A percentile compares a stretch with the other conserved stretches of the same genome.
phyloP scores from a whole-genome alignment of 371 early-diverging fungal genomes.

The Rhizoclosmatium hyalinum region DNA sequence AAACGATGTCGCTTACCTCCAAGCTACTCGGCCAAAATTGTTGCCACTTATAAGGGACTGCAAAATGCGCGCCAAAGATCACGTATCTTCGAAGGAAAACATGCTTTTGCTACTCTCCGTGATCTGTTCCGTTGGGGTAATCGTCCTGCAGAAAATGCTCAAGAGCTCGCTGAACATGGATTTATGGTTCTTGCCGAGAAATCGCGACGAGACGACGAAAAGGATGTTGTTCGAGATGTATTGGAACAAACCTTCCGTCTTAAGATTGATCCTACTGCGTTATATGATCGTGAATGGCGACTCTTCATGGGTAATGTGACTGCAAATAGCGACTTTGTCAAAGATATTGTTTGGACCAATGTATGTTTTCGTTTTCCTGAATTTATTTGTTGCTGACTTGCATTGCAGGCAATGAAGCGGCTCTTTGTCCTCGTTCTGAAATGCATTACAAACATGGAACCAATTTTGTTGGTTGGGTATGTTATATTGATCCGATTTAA shows the following conservation, averaged over 20 bases:
- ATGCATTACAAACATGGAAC: constrained; percentile 88
- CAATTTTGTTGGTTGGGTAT: constrained; percentile 95
- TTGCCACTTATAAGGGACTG: constrained; percentile 86
- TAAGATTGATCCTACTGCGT: constrained; percentile 65
- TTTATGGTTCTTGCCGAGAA: constrained; percentile 96
- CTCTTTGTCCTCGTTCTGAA: constrained; percentile 87
- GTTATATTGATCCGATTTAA: not conserved
- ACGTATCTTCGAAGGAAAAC: constrained; percentile 90
- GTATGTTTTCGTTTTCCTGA: constrained; percentile 8
- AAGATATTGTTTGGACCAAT: constrained; percentile 87
- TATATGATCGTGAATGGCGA: constrained; percentile 66
- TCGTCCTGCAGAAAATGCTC: constrained; percentile 79
- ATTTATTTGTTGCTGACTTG: not conserved
- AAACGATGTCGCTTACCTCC: constrained; percentile 88
- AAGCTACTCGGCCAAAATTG: constrained; percentile 85
- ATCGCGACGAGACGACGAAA: constrained; percentile 85
- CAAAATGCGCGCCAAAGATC: constrained; percentile 70
- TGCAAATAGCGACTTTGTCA: constrained; percentile 8
- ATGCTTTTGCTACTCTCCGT: constrained; percentile 95
- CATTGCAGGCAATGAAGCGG: constrained; percentile 79
- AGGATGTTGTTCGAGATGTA: constrained; percentile 79
- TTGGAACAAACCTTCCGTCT: constrained; percentile 85
- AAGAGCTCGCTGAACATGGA: constrained; percentile 90
- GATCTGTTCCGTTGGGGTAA: constrained; percentile 99
- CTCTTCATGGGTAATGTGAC: constrained; percentile 26